Evolutionary conservation across 2,329 filamentous ascomycete genomes (phyloP).

Genomic region (Fusarium sp.): DNA sequence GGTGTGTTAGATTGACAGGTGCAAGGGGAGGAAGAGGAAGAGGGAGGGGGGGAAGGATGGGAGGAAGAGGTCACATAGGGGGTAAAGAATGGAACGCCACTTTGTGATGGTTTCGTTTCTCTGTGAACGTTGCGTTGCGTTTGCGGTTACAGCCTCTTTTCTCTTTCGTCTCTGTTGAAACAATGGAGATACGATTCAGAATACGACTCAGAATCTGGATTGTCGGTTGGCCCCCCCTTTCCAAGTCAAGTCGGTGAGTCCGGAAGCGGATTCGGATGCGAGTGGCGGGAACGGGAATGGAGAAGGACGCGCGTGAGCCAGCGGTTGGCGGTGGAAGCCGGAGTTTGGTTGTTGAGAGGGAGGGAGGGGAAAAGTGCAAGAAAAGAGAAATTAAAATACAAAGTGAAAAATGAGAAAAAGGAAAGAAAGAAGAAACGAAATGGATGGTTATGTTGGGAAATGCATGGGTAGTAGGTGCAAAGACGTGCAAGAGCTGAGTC

Average conservation of each 20-base stretch:
- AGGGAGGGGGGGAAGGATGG: background rate
- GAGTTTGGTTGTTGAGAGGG: constrained; percentile 20
- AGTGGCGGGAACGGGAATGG: constrained; percentile 31
- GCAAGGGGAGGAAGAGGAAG: constrained; percentile 1
- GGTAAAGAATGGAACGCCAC: background rate
- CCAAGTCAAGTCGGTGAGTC: constrained; percentile 35
- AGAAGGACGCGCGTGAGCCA: constrained; percentile 29
- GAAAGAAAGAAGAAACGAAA: background rate
- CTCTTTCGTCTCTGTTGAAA: background rate
- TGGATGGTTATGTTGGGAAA: constrained; percentile 21
- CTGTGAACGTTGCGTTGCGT: background rate
- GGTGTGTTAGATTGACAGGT: constrained; percentile 23
- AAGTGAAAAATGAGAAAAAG: background rate
- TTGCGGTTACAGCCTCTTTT: background rate
- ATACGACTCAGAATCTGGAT: background rate
- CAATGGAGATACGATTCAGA: background rate
- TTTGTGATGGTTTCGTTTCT: background rate
- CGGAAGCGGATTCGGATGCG: constrained; percentile 8
- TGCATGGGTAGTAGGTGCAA: constrained; percentile 6
- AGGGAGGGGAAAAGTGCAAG: background rate
- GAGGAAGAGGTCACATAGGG: constrained; percentile 26
- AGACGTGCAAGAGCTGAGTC: background rate
- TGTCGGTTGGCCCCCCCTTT: constrained; percentile 3
- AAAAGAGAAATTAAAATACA: background rate
- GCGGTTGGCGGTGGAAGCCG: constrained; percentile 13